phyloP scores from a whole-genome alignment of 768 basidiomycete species.

The Tremella yokohamensis region DNA sequence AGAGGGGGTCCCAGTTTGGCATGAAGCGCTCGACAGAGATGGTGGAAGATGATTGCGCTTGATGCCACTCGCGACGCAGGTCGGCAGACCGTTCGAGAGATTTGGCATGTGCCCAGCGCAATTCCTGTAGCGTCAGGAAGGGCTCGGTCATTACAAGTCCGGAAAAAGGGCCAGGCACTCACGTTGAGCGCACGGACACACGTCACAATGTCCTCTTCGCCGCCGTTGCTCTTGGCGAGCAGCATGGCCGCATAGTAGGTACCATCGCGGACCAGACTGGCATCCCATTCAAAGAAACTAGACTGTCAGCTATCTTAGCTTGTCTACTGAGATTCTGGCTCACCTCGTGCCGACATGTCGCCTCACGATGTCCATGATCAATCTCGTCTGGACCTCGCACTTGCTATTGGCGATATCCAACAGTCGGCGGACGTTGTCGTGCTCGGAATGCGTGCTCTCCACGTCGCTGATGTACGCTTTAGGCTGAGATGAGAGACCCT shows the following conservation, averaged over 20 bases:
- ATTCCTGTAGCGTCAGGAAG: conserved; percentile 51
- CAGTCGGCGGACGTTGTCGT: conserved; percentile 50
- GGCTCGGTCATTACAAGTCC: conserved; percentile 4
- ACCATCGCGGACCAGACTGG: conserved; percentile 80
- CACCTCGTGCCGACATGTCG: conserved; percentile 55
- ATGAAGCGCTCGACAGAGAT: conserved; percentile 1
- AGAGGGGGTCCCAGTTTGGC: conserved; percentile 17
- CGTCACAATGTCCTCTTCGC: conserved; percentile 57
- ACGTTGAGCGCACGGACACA: conserved; percentile 71
- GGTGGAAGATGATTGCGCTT: background rate
- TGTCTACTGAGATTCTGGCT: conserved; percentile 3
- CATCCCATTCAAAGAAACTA: conserved; percentile 76
- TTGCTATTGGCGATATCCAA: conserved; percentile 55
- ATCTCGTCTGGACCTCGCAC: conserved; percentile 55
- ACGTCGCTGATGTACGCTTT: conserved; percentile 29
- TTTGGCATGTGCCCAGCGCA: conserved; percentile 71
- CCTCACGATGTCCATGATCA: conserved; percentile 57
- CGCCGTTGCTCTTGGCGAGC: conserved; percentile 60
- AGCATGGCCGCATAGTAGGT: conserved; percentile 81
- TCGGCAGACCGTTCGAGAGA: conserved; percentile 59
- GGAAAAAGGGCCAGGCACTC: conserved; percentile 11
- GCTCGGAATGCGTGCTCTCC: conserved; percentile 11
- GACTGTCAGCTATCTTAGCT: conserved; percentile 8
- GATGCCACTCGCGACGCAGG: conserved; percentile 32
- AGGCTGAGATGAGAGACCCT: conserved; percentile 14